phyloP scores from a whole-genome alignment of 345 rosid species.

The Chamaenerion angustifolium region DNA sequence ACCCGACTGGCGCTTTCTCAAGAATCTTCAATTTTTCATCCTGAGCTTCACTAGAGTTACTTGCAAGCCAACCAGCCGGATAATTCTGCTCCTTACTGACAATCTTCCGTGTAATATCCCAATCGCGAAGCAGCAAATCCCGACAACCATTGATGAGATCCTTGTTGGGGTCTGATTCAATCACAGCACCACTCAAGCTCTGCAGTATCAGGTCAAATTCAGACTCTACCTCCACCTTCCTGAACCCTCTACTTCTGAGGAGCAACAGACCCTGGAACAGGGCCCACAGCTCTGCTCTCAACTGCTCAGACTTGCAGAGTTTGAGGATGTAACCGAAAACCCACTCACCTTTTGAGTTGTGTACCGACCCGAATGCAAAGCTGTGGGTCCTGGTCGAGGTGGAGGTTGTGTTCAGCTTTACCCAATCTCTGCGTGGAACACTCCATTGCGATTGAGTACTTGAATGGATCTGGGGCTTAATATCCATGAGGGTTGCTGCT shows the following conservation, averaged over 20 bases:
- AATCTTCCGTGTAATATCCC: conserved; percentile 26
- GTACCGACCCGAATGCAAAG: conserved; percentile 33
- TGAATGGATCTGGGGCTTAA: not conserved
- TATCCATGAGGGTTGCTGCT: too few relatives aligned
- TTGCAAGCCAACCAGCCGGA: conserved; percentile 36
- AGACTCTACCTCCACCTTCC: conserved; percentile 25
- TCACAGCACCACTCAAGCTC: conserved; percentile 12
- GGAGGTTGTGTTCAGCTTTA: conserved; percentile 32
- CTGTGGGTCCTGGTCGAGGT: conserved; percentile 10
- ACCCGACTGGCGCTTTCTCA: too few relatives aligned
- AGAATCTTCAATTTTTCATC: too few relatives aligned
- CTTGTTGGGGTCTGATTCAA: conserved; percentile 10
- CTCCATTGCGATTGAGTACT: conserved; percentile 1
- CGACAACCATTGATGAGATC: conserved; percentile 22
- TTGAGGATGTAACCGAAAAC: conserved; percentile 28
- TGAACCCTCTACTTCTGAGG: conserved; percentile 30
- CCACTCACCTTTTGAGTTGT: conserved; percentile 43
- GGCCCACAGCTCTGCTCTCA: conserved; percentile 33
- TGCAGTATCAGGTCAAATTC: conserved; percentile 17
- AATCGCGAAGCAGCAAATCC: conserved; percentile 17
- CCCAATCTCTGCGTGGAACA: conserved; percentile 20
- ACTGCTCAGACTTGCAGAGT: conserved; percentile 5
- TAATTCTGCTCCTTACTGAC: conserved; percentile 22
- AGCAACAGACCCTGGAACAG: conserved; percentile 31
- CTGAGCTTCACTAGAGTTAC: conserved; percentile 1